Base-by-base conservation (phyloP, 768 basidiomycete species). In the Nevesoporus exiguus region DNA sequence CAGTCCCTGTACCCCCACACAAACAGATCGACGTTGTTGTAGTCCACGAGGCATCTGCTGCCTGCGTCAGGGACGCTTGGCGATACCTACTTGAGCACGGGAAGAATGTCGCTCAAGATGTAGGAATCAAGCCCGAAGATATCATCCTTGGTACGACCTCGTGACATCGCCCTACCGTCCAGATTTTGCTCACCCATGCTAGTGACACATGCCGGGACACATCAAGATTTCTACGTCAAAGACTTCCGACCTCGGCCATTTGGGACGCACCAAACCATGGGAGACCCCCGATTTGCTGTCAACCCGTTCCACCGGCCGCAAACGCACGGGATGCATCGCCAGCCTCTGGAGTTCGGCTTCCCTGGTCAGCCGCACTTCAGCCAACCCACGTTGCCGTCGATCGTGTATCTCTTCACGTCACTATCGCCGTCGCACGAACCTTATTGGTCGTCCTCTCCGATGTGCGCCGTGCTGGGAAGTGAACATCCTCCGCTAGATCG, bases 331-430 rank as follows among this genome's bases (percentile, higher is more conserved):
- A 37, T 54, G 33, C 52, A 55, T n/a, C n/a, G n/a, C 29, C 61
- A 63, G 33, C 55, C 62, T 22, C 46, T 47, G 30, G 47, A 41
- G n/a, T 61, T 54, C 49, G 54, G 49, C 47, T 58, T 51, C 36
- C 46, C 53, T n/a, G n/a, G 31, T 46, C 57, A 56, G n/a, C 29
- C 45, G 36, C 44, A 55, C 47, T 48, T 66, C 14, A 49, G 56
- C 36, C 67, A 68, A 42, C 66, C 69, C 7, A 52, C 52, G 10
- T 57, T 72, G n/a, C 75, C 77, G 3, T 66, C 68, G 7, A 67
- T 78, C 34, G 64, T 74, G 52, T 80, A 78, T 47, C 64, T 78
- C 27, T 73, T 77, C 49, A 79, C 78, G 0, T 74, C 77, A 0
- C 52, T 58, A 19, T 61, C 64, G 33, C 57, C 72, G 17, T 60